These are phyloP conservation scores for Eleusine coracana DNA, from an alignment of 176 grass and related monocot genomes.

Conservation along the genomic window DNA sequence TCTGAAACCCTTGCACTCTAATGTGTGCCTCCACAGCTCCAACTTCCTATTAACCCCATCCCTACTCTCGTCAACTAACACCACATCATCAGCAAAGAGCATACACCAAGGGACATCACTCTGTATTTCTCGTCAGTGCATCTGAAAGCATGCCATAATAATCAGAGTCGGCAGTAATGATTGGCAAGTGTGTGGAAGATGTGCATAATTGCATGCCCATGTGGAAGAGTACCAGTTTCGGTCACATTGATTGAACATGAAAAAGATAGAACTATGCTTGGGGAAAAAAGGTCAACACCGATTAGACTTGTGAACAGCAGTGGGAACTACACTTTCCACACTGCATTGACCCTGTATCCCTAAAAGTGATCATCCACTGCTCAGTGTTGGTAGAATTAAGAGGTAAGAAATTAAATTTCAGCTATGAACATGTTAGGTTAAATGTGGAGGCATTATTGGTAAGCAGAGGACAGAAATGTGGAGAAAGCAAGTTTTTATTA, in stretches of 20 bases:
- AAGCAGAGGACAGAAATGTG: not conserved
- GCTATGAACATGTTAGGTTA: not conserved
- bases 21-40: no score
- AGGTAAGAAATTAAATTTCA: not conserved
- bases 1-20: no score
- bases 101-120: no score
- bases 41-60: no score
- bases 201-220: not conserved
- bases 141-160: conserved; percentile 16
- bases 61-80: no score
- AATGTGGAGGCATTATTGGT: not conserved
- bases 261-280: conserved; percentile 13
- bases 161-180: conserved; percentile 12
- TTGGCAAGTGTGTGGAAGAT: not conserved
- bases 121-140: conserved; percentile 6
- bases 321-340: not conserved
- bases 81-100: no score
- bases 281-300: not conserved
- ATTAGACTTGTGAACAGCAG: conserved; percentile 10
- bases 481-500: conserved; percentile 18
- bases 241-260: not conserved
- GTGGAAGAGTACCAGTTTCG: not conserved
- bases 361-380: conserved; percentile 14
- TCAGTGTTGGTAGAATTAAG: not conserved
- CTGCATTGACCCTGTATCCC: not conserved